Evolutionary conservation across 225 moss, liverwort and hornwort species (phyloP), one percentile per base, ranked within the genome.

Genomic region (Marchantia paleacea): DNA sequence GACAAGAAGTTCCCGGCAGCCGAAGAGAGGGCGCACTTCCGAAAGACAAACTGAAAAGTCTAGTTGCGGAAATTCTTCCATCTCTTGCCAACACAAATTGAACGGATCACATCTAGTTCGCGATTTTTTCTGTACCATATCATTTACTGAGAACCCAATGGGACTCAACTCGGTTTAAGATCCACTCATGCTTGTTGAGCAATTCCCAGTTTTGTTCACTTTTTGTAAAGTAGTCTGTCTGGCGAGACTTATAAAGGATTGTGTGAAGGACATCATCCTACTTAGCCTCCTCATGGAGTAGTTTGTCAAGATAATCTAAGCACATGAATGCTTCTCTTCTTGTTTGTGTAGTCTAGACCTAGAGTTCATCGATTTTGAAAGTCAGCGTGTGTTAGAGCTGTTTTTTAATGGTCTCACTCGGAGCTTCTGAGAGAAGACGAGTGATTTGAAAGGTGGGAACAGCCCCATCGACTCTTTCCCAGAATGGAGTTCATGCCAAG

Each of bases 21-120:
- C 86, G 93, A 19, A 84, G 86, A 69, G 96, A 97, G 84, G 96
- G 96, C 22, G 96, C 96, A 7, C 83, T 97, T 48, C 91, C 86
- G 14, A 81, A 90, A 73, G 82, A 86, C 39, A 97, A 93, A 75
- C 63, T 97, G 76, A 85, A 93, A 73, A 83, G 80, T 3, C 86
- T 90, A 81, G 79, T 97, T n/a, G 90, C 83, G 81, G 81, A 84
- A 80, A 81, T 85, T 7, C 55, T 97, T 8, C 94, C 93, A 10
- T 85, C 96, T 24, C 88, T 94, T 52, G 89, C 92, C 10, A 77
- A 89, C 12, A 86, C 87, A 50, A 80, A 77, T 52, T 88, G 77
- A 82, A 20, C 54, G 25, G 0, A 19, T 15, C 3, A 11, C 24
- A 30, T 25, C 60, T 52, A n/a, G 52, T 29, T 19, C 0, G 49